Evolutionary conservation across 805 yeast genomes (phyloP), one percentile per base, ranked within the genome.

Genomic region (Hanseniaspora osmophila): DNA sequence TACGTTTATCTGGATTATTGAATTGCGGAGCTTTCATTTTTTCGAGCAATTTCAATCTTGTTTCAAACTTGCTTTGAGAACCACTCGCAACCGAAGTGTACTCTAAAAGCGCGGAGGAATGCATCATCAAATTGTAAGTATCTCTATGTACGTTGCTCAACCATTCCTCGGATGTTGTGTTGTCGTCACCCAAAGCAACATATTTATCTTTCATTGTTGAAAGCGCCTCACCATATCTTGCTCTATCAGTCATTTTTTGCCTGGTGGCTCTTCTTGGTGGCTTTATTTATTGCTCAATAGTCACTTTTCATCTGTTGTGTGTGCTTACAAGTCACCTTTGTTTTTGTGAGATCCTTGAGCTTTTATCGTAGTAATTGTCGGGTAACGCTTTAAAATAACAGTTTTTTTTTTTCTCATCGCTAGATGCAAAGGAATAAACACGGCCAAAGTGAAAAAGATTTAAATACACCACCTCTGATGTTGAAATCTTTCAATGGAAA

Each of bases 131-230:
- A 43, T 52, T 48, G 44, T 58, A 59, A 3, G 62, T 56, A 46
- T 62, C 66, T 41, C 54, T 52, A 10, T 52, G 52, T 6, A 60
- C 56, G 53, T 82, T 84, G 6, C 71, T 61, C 49, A 79, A 54
- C 75, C 90, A 88, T 58, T 84, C 90, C 13, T 68, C 68, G 44
- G 79, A 67, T 0, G 80, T 67, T 0, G 94, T 86, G 44, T 77
- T 78, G 10, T 87, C 70, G 55, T 77, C 71, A 0, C 96, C 96
- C 1, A 88, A 60, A 1, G 94, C 95, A 18, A 80, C 66, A 56
- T 82, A 77, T 54, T 80, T 76, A 39, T 75, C 56, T 53, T 77
- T 78, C 44, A 76, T 65, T 30, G 67, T 71, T 42, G 74, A 76
- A 55, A 68, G 78, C 41, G 68, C 66, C 53, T 74, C 80, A 49